Base-by-base conservation (phyloP, 352 stramenopile genomes). In the Thalassiosira sp. region DNA sequence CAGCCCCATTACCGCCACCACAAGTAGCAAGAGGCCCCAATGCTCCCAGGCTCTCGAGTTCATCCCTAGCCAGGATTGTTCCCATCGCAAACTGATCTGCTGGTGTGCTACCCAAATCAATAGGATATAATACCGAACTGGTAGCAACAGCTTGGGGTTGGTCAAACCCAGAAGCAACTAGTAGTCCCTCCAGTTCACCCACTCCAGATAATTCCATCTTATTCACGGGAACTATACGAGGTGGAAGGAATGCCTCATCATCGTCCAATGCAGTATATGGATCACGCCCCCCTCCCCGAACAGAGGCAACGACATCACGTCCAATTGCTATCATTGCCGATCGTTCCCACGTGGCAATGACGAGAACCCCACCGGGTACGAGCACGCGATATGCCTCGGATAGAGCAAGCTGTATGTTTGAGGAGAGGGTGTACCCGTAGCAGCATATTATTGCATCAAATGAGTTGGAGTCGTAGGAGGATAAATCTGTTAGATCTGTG, bases 251-350 rank as follows among this genome's bases (percentile, higher is more conserved):
- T 2, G 53, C 53, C 3, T 61, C 53, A 22, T 43, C 20, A n/a
- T 43, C 31, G 10, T 54, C 45, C 16, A 2, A 1, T 10, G 10
- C 2, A 43, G 2, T n/a, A 8, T 24, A 45, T n/a, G n/a, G n/a
- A 2, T 25, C 53, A 11, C 20, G 7, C 16, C 53, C 53, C n/a
- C 53, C 53, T 25, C 31, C 28, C 13, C 53, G 24, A 8, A 61
- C 53, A 18, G 16, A n/a, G 1, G 7, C 10, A 8, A 61, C 2
- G 8, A 61, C 53, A 18, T 61, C 53, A 13, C 11, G 53, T 6
- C 53, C 53, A 37, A 61, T 43, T 18, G 53, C 43, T 2, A 61
- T 7, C 53, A 61, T 43, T 3, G 24, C 53, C 20, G 53, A 61
- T 25, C 8, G 13, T 43, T 61, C 53, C 53, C 53, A 61, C 2